Percentiles rank a stretch among this genome's conserved stretches.
phyloP scores from a whole-genome alignment of 805 yeast genomes.

The Pichia deserticola region DNA sequence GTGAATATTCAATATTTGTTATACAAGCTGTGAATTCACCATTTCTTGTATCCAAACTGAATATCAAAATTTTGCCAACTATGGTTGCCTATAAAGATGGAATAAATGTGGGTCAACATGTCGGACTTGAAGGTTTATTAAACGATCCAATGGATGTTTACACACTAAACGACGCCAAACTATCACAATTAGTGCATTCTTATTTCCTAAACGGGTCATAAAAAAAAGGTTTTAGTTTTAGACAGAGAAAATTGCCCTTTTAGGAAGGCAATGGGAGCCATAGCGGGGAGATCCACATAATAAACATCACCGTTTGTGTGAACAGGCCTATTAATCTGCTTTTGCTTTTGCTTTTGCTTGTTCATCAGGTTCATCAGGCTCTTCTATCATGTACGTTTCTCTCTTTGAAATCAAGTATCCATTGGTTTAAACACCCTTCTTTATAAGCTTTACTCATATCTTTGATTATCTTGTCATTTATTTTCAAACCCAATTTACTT shows the following conservation, averaged over 20 bases:
- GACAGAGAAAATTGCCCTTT: no score
- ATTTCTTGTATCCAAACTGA: conserved; percentile 57
- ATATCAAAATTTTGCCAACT: conserved; percentile 64
- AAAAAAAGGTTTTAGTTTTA: background rate
- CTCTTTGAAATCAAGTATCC: conserved; percentile 23
- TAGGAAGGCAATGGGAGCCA: no score
- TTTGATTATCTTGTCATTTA: conserved; percentile 15
- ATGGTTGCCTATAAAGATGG: conserved; percentile 50
- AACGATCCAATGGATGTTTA: background rate
- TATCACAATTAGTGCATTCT: background rate
- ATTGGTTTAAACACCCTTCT: conserved; percentile 23
- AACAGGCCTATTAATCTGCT: no score
- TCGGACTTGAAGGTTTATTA: conserved; percentile 31
- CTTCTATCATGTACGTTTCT: conserved; percentile 21
- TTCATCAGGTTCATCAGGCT: conserved; percentile 9
- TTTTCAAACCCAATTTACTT: conserved; percentile 17
- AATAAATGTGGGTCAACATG: conserved; percentile 62
- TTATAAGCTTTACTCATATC: conserved; percentile 19
- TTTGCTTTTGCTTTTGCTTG: no score
- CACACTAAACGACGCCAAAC: background rate
- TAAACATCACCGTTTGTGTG: no score
- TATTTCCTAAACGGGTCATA: background rate
- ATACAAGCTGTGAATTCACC: conserved; percentile 54
- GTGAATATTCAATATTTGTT: background rate
- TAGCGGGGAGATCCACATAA: no score